Evolutionary conservation across 177 flowering plant genomes (phyloP).

Genomic region (Vitis hybrid): DNA sequence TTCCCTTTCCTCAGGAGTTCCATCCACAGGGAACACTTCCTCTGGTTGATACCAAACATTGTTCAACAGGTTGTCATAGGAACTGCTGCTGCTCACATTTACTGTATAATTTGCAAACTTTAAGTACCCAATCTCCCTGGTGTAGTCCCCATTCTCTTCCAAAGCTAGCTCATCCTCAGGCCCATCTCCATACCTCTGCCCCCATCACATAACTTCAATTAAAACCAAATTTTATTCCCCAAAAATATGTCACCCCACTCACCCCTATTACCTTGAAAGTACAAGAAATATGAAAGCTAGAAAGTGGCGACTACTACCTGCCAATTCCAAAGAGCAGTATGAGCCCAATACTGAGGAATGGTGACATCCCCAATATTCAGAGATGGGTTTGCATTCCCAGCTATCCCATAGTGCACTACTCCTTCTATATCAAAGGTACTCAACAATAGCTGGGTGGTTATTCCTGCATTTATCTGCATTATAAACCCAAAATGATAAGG

Average conservation of each 20-base stretch:
- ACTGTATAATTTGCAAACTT: slow-evolving; percentile 16
- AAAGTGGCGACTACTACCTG: slow-evolving; percentile 12
- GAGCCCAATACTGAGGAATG: slow-evolving; percentile 30
- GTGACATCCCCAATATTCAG: slow-evolving; percentile 30
- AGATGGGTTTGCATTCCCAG: slow-evolving; percentile 30
- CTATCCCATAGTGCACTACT: slow-evolving; percentile 28
- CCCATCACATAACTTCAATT: background rate
- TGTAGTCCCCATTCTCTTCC: slow-evolving; percentile 25
- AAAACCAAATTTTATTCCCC: background rate
- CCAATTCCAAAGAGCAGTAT: slow-evolving; percentile 34
- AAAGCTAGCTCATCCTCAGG: slow-evolving; percentile 21
- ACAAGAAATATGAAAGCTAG: background rate
- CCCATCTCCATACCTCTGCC: slow-evolving; percentile 30
- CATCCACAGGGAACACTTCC: slow-evolving; percentile 26
- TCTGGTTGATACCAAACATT: slow-evolving; percentile 37
- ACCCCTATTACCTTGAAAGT: too few relatives aligned
- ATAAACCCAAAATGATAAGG: background rate
- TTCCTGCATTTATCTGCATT: slow-evolving; percentile 26
- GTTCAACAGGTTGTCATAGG: slow-evolving; percentile 22
- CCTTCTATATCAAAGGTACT: slow-evolving; percentile 23
- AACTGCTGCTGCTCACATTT: background rate
- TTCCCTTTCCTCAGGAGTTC: slow-evolving; percentile 28
- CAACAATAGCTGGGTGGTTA: slow-evolving; percentile 25
- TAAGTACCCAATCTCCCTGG: slow-evolving; percentile 22
- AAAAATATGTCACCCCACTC: too few relatives aligned